Percentiles rank a stretch among this genome's conserved stretches.
Conservation (phyloP, 169 alveolate genomes). For the Cryptosporidium bovis region DNA sequence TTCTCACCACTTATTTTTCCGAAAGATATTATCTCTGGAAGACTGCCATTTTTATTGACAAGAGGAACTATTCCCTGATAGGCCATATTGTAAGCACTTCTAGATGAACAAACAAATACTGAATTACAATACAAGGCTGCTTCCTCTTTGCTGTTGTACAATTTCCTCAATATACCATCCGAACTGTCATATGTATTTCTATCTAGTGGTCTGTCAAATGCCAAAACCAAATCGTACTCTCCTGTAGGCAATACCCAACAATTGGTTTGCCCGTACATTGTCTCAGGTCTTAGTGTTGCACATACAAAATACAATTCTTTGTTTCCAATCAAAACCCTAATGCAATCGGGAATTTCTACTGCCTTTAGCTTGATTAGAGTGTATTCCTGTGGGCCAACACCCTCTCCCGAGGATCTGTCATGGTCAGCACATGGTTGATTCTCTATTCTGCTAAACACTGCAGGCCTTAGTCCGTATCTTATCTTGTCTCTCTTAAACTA, state of each 20-base stretch:
- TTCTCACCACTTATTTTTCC: constrained; percentile 85
- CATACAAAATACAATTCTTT: constrained; percentile 91
- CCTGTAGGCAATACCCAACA: constrained; percentile 97
- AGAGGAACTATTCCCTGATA: constrained; percentile 90
- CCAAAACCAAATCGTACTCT: constrained; percentile 84
- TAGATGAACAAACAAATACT: constrained; percentile 82
- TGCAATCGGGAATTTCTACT: constrained; percentile 80
- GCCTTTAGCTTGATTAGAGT: constrained; percentile 93
- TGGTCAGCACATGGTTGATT: constrained; percentile 99
- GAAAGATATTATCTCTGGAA: constrained; percentile 35
- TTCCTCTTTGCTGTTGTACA: constrained; percentile 72
- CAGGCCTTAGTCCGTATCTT: constrained; percentile 68
- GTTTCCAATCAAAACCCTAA: constrained; percentile 77
- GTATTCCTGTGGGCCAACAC: constrained; percentile 97
- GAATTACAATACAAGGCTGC: constrained; percentile 66
- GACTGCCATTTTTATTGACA: neutral
- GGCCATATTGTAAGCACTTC: constrained; percentile 92
- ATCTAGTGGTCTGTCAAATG: constrained; percentile 75
- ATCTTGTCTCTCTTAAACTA: constrained; percentile 51
- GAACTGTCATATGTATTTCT: constrained; percentile 27
- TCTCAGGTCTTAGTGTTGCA: constrained; percentile 99
- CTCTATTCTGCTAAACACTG: constrained; percentile 81
- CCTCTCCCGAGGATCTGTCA: constrained; percentile 95
- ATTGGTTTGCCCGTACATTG: constrained; percentile 99
- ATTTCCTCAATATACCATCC: constrained; percentile 71